Evolutionary conservation across 176 grass and related monocot genomes (phyloP).

Genomic region (Triticum monococcum): DNA sequence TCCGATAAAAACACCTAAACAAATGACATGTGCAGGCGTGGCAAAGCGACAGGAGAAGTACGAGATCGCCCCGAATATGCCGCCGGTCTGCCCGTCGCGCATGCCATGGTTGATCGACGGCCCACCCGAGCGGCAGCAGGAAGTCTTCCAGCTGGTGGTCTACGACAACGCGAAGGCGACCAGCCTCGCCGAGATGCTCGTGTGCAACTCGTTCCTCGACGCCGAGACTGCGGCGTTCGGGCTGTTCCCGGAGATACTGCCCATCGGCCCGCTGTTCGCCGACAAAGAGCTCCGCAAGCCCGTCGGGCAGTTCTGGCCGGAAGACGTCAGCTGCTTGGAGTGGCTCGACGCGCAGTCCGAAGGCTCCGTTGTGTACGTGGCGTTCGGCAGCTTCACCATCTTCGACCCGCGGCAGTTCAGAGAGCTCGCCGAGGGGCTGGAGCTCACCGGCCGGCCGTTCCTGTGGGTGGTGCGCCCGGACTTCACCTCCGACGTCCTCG

Average conservation of each 20-base stretch:
- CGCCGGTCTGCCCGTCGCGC: neutral
- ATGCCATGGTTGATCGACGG: constrained; percentile 30
- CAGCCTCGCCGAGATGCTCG: constrained; percentile 23
- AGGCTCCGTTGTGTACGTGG: constrained; percentile 60
- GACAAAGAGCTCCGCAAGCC: constrained; percentile 1
- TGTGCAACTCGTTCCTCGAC: constrained; percentile 67
- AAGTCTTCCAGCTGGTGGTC: constrained; percentile 28
- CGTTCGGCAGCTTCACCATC: constrained; percentile 60
- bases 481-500: neutral
- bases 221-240: constrained; percentile 35
- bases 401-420: constrained; percentile 40
- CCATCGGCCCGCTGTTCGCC: constrained; percentile 49
- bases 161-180: neutral
- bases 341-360: constrained; percentile 51
- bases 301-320: constrained; percentile 33
- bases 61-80: constrained; percentile 19
- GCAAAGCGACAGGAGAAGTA: neutral
- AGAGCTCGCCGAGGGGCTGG: constrained; percentile 49
- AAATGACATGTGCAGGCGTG: neutral
- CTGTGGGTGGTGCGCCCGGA: constrained; percentile 58
- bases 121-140: neutral
- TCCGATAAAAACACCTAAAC: too few relatives aligned
- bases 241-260: constrained; percentile 28
- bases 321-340: constrained; percentile 29
- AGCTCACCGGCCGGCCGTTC: constrained; percentile 35